phyloP scores from a whole-genome alignment of 441 rosid genomes.

The Bocquillonia castaneifolia region DNA sequence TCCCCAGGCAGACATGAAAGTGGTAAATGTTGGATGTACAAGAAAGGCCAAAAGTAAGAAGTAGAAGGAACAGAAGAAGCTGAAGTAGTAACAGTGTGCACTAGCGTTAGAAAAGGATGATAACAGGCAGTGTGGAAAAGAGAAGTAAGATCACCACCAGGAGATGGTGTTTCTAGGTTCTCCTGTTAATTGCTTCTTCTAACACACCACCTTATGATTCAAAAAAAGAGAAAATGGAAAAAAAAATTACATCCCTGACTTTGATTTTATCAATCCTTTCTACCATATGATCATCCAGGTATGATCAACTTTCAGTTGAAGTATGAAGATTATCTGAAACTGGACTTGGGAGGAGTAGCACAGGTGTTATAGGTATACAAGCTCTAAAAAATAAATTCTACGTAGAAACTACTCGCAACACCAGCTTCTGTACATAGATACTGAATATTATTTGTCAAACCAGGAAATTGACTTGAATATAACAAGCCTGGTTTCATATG shows the following conservation, averaged over 20 bases:
- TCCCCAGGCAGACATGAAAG: not conserved
- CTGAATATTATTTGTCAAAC: not conserved
- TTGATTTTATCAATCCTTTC: not conserved
- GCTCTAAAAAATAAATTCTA: not conserved
- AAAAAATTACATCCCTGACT: not conserved
- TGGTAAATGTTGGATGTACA: not conserved
- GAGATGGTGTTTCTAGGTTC: not conserved
- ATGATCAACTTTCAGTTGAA: not conserved
- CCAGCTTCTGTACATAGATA: not conserved
- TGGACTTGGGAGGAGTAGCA: not conserved
- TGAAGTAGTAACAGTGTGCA: not conserved
- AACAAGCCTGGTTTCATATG: not conserved
- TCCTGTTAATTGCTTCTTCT: not conserved
- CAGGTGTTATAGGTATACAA: not conserved
- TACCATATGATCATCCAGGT: not conserved
- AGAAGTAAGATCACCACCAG: not conserved
- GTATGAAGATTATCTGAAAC: not conserved
- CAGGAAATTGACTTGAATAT: not conserved
- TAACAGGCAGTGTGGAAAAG: too few relatives aligned
- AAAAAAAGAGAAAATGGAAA: not conserved
- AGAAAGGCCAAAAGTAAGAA: not conserved
- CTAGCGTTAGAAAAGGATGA: too few relatives aligned
- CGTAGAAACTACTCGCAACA: not conserved
- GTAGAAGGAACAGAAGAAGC: not conserved
- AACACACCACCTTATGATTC: not conserved